These are phyloP conservation scores for Arthroderma sp. DNA, from an alignment of 2,329 filamentous ascomycete genomes.

Conservation along the genomic window DNA sequence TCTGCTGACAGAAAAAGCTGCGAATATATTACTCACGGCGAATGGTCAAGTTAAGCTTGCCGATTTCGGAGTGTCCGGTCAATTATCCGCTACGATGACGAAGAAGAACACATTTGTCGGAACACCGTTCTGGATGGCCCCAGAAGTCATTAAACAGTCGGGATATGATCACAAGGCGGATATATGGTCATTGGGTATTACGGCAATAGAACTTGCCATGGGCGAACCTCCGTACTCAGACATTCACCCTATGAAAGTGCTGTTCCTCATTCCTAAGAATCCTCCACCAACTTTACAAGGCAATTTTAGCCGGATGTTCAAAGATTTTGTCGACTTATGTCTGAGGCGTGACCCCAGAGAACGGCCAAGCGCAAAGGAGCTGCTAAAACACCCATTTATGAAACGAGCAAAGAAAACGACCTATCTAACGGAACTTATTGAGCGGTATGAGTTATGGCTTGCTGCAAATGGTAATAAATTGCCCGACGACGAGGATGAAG, in stretches of 20 bases:
- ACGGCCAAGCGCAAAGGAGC: slow-evolving; percentile 70
- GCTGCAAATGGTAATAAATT: slow-evolving; percentile 62
- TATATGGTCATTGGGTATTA: slow-evolving; percentile 94
- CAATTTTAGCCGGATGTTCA: slow-evolving; percentile 69
- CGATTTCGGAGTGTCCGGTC: slow-evolving; percentile 93
- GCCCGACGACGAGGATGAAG: slow-evolving; percentile 51
- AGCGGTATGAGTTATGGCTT: slow-evolving; percentile 77
- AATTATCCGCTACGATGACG: slow-evolving; percentile 94
- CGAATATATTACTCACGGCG: slow-evolving; percentile 77
- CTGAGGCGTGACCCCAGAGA: slow-evolving; percentile 81
- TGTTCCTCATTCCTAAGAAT: slow-evolving; percentile 94
- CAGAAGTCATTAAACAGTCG: slow-evolving; percentile 96
- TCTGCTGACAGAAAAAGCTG: slow-evolving; percentile 43
- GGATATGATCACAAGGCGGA: slow-evolving; percentile 97
- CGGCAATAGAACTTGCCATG: slow-evolving; percentile 77
- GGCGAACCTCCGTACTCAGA: slow-evolving; percentile 91
- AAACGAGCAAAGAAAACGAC: slow-evolving; percentile 85
- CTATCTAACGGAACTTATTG: slow-evolving; percentile 93
- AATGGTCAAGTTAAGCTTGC: slow-evolving; percentile 94
- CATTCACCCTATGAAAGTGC: slow-evolving; percentile 95
- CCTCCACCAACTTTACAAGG: slow-evolving; percentile 68
- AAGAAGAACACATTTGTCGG: slow-evolving; percentile 99
- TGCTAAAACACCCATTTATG: slow-evolving; percentile 83
- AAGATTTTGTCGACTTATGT: slow-evolving; percentile 73
- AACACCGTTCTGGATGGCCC: slow-evolving; percentile 98